Conservation (phyloP, 2,329 filamentous ascomycete genomes). For the Exophiala sp. region DNA sequence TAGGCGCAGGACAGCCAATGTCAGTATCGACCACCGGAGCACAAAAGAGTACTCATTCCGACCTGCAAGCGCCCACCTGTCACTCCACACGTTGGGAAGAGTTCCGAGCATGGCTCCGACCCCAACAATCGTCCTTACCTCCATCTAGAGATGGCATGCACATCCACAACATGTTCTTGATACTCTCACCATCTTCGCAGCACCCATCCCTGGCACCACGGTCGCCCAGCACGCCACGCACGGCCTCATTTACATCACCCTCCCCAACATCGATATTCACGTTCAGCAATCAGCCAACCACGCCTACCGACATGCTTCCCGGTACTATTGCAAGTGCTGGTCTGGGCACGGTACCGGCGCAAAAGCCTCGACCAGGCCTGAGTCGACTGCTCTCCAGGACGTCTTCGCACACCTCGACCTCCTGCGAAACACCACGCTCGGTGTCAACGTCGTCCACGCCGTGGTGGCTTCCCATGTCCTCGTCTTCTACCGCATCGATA, state of each 20-base stretch:
- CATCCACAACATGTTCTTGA: not conserved
- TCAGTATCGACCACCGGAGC: not conserved
- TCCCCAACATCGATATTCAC: not conserved
- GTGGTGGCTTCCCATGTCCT: too few species aligned
- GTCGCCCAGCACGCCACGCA: constrained; percentile 1
- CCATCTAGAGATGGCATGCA: not conserved
- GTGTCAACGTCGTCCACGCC: too few species aligned
- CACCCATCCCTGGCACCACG: constrained; percentile 5
- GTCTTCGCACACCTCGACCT: too few species aligned
- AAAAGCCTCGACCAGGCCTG: not conserved
- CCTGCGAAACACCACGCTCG: too few species aligned
- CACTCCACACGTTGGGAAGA: constrained; percentile 1
- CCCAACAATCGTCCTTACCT: not conserved
- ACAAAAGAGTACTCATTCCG: not conserved
- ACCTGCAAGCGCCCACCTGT: not conserved
- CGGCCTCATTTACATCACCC: constrained; percentile 1
- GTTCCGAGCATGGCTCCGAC: constrained; percentile 5
- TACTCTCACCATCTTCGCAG: constrained; percentile 10
- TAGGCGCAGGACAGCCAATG: not conserved
- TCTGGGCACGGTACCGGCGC: not conserved
- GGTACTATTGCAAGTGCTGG: not conserved
- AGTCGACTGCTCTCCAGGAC: not conserved
- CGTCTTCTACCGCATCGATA: too few species aligned
- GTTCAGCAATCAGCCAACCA: not conserved
- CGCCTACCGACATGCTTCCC: not conserved